Conservation (phyloP, 1,139 yeast species). For the Debaryomycetaceae sp. region DNA sequence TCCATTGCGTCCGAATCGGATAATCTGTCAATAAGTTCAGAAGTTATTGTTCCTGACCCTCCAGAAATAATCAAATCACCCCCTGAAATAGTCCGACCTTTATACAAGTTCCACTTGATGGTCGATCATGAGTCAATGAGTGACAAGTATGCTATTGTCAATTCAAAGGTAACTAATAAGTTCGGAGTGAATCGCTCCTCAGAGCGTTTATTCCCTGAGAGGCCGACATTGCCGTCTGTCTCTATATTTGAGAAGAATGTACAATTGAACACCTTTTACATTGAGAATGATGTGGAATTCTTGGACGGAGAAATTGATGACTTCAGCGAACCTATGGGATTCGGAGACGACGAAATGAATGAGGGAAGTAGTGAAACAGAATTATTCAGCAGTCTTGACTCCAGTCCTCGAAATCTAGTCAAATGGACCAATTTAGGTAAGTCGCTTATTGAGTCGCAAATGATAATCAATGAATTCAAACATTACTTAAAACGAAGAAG, state of each 20-base stretch:
- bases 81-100: constrained; percentile 47
- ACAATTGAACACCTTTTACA: constrained; percentile 35
- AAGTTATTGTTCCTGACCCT: constrained; percentile 20
- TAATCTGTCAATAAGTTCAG: constrained; percentile 4
- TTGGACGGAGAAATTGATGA: constrained; percentile 6
- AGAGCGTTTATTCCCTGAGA: not conserved
- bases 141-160: constrained; percentile 24
- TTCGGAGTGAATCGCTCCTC: not conserved
- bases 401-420: constrained; percentile 6
- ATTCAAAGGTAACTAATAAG: constrained; percentile 7
- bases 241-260: not conserved
- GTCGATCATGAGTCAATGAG: constrained; percentile 43
- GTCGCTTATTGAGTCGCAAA: constrained; percentile 65
- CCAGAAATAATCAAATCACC: constrained; percentile 44
- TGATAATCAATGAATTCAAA: constrained; percentile 56
- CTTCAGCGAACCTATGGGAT: constrained; percentile 1
- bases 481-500: constrained; percentile 42
- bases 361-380: constrained; percentile 5
- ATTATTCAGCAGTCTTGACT: not conserved
- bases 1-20: constrained; percentile 30
- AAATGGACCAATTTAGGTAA: constrained; percentile 47
- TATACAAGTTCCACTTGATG: constrained; percentile 45
- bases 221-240: constrained; percentile 25
- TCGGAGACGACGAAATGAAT: constrained; percentile 8
- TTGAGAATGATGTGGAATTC: constrained; percentile 30